Evolutionary conservation across 2,329 filamentous ascomycete genomes (phyloP).

Genomic region (Pseudogymnoascus sp.): DNA sequence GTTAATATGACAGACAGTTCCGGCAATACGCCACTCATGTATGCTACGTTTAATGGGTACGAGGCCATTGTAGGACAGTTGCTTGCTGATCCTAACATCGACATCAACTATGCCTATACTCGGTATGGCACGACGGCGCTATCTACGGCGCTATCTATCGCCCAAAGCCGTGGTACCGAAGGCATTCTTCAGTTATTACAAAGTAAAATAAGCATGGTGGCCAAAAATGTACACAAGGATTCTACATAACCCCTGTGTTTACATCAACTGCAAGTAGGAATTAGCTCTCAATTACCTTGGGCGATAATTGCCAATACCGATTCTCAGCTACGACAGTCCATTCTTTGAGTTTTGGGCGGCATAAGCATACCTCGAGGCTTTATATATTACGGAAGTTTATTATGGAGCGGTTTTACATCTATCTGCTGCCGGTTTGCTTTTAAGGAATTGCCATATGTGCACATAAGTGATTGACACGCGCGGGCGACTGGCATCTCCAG

Average conservation of each 20-base stretch:
- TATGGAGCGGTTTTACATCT: neutral
- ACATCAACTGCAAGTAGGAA: neutral
- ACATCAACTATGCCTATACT: neutral
- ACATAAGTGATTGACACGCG: neutral
- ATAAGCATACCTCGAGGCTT: neutral
- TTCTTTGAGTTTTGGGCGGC: neutral
- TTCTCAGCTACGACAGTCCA: neutral
- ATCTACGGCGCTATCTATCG: too few species aligned
- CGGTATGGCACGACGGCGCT: neutral
- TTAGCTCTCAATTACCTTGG: neutral
- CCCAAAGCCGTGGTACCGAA: neutral
- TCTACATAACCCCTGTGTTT: neutral
- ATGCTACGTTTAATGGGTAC: neutral
- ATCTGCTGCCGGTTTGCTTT: too few species aligned
- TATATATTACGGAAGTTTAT: neutral
- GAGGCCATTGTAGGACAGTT: neutral
- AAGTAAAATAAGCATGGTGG: neutral
- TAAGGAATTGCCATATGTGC: too few species aligned
- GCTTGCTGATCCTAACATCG: neutral
- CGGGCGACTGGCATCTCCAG: neutral
- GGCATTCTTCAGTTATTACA: neutral
- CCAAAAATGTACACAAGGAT: neutral
- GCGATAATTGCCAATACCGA: neutral
- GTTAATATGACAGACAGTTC: neutral
- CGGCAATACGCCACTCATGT: neutral